Conservation (phyloP, 306 rosid genomes). For the Parietaria judaica region DNA sequence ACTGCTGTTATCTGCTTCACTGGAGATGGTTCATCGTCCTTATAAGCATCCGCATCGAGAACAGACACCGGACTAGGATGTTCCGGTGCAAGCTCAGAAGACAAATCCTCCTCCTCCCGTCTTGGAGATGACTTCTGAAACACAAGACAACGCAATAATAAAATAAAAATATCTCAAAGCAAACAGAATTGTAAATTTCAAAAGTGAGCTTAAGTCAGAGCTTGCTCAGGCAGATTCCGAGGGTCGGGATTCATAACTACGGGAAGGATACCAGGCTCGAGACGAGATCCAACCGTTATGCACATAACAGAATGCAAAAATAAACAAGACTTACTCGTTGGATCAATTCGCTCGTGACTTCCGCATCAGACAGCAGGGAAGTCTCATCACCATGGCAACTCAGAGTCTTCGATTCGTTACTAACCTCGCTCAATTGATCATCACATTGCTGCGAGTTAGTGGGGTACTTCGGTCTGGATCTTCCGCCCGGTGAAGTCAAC, state of each 20-base stretch:
- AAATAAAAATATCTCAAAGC: slow-evolving; percentile 7
- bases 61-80: slow-evolving; percentile 83
- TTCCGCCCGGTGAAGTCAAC: slow-evolving; percentile 45
- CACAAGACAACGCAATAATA: slow-evolving; percentile 7
- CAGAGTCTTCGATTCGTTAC: slow-evolving; percentile 47
- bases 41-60: slow-evolving; percentile 55
- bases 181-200: too few relatives aligned
- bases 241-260: too few relatives aligned
- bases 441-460: slow-evolving; percentile 35
- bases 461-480: slow-evolving; percentile 37
- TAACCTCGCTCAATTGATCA: slow-evolving; percentile 57
- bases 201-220: too few relatives aligned
- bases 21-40: slow-evolving; percentile 55
- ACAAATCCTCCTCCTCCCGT: slow-evolving; percentile 40
- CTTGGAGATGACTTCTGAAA: slow-evolving; percentile 48
- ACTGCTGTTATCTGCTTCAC: slow-evolving; percentile 37
- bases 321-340: slow-evolving; percentile 25
- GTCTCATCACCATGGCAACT: slow-evolving; percentile 56
- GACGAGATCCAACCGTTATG: too few relatives aligned
- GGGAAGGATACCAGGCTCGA: too few relatives aligned
- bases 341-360: slow-evolving; percentile 47
- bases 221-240: too few relatives aligned
- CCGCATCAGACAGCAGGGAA: slow-evolving; percentile 44
- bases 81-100: slow-evolving; percentile 51
- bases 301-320: too few relatives aligned